Conservation (phyloP, 139 green algal species). For the Haematococcus sp. region DNA sequence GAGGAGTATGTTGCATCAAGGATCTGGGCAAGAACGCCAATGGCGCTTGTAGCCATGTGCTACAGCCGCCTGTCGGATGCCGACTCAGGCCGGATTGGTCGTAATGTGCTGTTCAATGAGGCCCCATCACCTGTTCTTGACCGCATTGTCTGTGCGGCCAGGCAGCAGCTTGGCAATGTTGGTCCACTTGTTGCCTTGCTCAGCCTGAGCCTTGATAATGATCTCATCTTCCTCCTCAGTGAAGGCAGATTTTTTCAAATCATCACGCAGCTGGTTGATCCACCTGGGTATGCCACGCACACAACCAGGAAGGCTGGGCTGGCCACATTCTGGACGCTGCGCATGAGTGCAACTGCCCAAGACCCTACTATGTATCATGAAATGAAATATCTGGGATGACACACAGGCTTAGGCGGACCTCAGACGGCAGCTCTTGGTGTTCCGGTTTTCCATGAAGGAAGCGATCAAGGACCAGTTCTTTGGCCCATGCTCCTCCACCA, state of each 20-base stretch:
- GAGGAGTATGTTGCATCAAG: too few species aligned
- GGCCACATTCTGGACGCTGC: too few species aligned
- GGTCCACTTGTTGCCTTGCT: slow-evolving; percentile 57
- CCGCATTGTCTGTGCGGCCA: slow-evolving; percentile 79
- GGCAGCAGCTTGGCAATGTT: slow-evolving; percentile 65
- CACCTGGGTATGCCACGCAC: slow-evolving; percentile 31
- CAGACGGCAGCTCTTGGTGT: slow-evolving; percentile 5
- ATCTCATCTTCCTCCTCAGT: slow-evolving; percentile 37
- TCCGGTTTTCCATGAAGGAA: slow-evolving; percentile 31
- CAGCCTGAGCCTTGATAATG: slow-evolving; percentile 34
- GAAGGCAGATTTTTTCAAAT: slow-evolving; percentile 46
- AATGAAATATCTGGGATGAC: neutral
- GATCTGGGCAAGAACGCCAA: too few species aligned
- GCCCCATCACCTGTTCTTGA: slow-evolving; percentile 74
- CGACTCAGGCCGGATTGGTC: too few species aligned
- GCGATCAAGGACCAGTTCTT: slow-evolving; percentile 69
- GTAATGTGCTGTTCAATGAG: too few species aligned
- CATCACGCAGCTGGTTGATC: slow-evolving; percentile 57
- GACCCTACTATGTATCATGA: too few species aligned
- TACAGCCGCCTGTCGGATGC: too few species aligned
- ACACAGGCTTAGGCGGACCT: neutral
- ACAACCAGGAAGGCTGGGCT: neutral
- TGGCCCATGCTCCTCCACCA: slow-evolving; percentile 61
- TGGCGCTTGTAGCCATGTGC: too few species aligned
- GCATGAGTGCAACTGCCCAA: too few species aligned